Evolutionary conservation across 2,329 filamentous ascomycete genomes (phyloP).

Genomic region (Fusarium ramigenum): DNA sequence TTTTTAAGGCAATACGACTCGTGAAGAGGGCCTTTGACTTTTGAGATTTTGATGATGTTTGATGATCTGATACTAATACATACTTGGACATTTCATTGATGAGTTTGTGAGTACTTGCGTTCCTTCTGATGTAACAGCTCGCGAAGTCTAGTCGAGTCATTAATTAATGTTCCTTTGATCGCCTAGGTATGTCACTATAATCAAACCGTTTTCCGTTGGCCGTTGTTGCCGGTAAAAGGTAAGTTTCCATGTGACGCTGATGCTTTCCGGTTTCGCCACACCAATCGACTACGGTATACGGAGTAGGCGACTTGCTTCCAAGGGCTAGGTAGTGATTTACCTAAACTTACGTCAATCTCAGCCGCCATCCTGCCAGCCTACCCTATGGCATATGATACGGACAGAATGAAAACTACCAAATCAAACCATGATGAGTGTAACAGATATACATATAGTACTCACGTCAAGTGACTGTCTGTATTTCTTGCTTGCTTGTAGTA

Average conservation of each 20-base stretch:
- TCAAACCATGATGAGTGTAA: not conserved
- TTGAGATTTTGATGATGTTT: not conserved
- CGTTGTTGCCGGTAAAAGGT: conserved; percentile 6
- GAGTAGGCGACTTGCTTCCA: not conserved
- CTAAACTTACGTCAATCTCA: conserved; percentile 1
- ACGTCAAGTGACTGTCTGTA: not conserved
- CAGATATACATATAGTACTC: not conserved
- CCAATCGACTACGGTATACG: not conserved
- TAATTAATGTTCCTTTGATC: not conserved
- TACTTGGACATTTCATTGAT: not conserved
- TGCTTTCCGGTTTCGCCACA: conserved; percentile 26
- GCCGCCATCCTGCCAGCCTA: not conserved
- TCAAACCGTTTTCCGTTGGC: conserved; percentile 1
- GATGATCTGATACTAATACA: not conserved
- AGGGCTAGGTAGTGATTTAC: not conserved
- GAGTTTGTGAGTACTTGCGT: not conserved
- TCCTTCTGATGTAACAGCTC: not conserved
- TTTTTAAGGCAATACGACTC: conserved; percentile 4
- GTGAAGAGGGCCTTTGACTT: not conserved
- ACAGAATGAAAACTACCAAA: not conserved
- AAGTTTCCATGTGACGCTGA: conserved; percentile 34
- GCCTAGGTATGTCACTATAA: not conserved
- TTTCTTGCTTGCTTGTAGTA: not conserved
- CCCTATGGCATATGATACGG: not conserved
- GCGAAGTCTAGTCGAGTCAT: not conserved